A percentile compares a stretch with the other conserved stretches of the same genome.
Conservation (phyloP, 129 eudicot genomes). For the Silybum marianum region DNA sequence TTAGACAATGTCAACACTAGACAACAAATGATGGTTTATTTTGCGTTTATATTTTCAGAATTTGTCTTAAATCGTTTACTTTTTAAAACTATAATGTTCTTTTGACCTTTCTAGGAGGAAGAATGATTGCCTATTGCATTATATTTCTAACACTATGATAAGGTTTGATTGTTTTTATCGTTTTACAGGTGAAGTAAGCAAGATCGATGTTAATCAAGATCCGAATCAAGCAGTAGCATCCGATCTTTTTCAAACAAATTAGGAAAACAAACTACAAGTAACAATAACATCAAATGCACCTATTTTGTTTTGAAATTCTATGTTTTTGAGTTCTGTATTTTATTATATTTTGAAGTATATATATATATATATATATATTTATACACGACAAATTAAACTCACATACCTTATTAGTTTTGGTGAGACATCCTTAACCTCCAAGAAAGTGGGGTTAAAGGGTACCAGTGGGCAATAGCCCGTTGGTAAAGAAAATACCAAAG, state of each 20-base stretch:
- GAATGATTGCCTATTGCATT: neutral
- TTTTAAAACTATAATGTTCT: neutral
- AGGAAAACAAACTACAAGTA: slow-evolving; percentile 17
- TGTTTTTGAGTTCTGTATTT: neutral
- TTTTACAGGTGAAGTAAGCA: slow-evolving; percentile 27
- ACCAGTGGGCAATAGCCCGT: neutral
- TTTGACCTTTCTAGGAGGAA: neutral
- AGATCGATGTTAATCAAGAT: slow-evolving; percentile 43
- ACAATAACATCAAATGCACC: neutral
- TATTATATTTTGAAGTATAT: neutral
- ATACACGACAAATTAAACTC: neutral
- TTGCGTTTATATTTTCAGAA: neutral
- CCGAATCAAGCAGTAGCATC: slow-evolving; percentile 33
- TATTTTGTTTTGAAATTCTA: neutral
- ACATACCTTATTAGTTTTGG: too few species aligned
- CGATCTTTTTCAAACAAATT: slow-evolving; percentile 33
- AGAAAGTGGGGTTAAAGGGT: neutral
- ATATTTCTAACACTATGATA: neutral
- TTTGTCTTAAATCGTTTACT: neutral
- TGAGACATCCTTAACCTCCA: neutral
- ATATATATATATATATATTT: neutral
- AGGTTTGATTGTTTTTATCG: neutral
- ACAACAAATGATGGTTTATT: neutral
- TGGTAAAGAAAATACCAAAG: neutral
- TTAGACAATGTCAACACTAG: neutral